Conservation (phyloP, 2,329 filamentous ascomycete genomes). For the Talaromyces sp. region DNA sequence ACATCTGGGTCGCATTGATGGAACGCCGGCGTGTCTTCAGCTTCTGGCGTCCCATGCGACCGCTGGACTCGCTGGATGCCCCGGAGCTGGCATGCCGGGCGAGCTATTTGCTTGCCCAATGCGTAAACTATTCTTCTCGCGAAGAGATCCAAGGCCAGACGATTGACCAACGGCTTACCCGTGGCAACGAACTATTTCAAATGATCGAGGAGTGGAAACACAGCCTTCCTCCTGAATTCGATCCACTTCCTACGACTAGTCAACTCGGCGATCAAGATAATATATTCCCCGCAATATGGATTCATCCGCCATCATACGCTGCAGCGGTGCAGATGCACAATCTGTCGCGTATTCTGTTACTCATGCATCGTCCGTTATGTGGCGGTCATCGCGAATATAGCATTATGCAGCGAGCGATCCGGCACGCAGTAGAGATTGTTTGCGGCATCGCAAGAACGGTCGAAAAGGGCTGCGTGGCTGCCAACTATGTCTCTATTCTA, state of each 20-base stretch:
- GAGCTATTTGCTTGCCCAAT: slow-evolving; percentile 51
- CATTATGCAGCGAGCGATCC: slow-evolving; percentile 13
- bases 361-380: slow-evolving; percentile 47
- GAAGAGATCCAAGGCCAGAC: slow-evolving; percentile 42
- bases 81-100: slow-evolving; percentile 51
- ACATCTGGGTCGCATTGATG: slow-evolving; percentile 59
- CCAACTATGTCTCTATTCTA: slow-evolving; percentile 18
- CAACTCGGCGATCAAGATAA: slow-evolving; percentile 11
- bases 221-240: slow-evolving; percentile 38
- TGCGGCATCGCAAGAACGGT: slow-evolving; percentile 22
- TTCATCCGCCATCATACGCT: slow-evolving; percentile 44
- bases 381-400: slow-evolving; percentile 46
- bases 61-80: slow-evolving; percentile 43
- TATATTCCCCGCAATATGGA: slow-evolving; percentile 47
- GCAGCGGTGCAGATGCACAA: slow-evolving; percentile 48
- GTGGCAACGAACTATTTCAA: slow-evolving; percentile 41
- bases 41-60: slow-evolving; percentile 52
- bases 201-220: slow-evolving; percentile 47
- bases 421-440: slow-evolving; percentile 18
- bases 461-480: slow-evolving; percentile 15
- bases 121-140: slow-evolving; percentile 54
- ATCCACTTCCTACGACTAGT: slow-evolving; percentile 30
- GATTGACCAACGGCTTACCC: slow-evolving; percentile 38
- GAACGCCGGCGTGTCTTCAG: slow-evolving; percentile 52
- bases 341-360: slow-evolving; percentile 48